phyloP scores from a whole-genome alignment of 2,329 filamentous ascomycete species.

The Mycocentrospora acerina region DNA sequence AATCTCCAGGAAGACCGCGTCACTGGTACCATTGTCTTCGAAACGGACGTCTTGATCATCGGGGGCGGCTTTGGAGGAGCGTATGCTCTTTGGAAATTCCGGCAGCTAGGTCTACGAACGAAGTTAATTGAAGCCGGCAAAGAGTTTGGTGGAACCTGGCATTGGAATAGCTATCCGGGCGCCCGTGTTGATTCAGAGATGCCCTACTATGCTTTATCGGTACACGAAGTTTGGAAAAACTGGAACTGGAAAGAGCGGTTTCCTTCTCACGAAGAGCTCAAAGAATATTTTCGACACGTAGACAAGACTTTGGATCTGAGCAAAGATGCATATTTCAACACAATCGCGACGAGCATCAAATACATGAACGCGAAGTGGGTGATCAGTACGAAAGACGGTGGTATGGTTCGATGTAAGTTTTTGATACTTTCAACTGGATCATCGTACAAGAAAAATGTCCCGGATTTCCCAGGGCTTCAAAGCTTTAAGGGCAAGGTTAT shows the following conservation, averaged over 20 bases:
- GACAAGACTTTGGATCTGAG: slow-evolving; percentile 21
- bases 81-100: too few species aligned
- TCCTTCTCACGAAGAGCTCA: slow-evolving; percentile 25
- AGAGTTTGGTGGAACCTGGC: slow-evolving; percentile 29
- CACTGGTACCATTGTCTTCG: too few species aligned
- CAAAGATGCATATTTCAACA: slow-evolving; percentile 43
- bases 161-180: slow-evolving; percentile 34
- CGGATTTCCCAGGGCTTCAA: slow-evolving; percentile 15
- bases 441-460: slow-evolving; percentile 19
- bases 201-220: slow-evolving; percentile 34
- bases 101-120: too few species aligned
- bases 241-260: slow-evolving; percentile 27
- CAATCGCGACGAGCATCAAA: slow-evolving; percentile 48
- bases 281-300: slow-evolving; percentile 27
- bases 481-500: slow-evolving; percentile 22
- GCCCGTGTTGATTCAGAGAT: slow-evolving; percentile 33
- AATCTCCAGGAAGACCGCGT: too few species aligned
- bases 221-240: slow-evolving; percentile 27
- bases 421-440: slow-evolving; percentile 22
- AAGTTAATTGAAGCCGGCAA: too few species aligned
- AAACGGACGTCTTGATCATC: too few species aligned
- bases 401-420: slow-evolving; percentile 49
- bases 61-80: too few species aligned
- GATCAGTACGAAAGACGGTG: slow-evolving; percentile 47
- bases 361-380: slow-evolving; percentile 44